phyloP scores from a whole-genome alignment of 306 rosid genomes.

The Hippophae rhamnoides region DNA sequence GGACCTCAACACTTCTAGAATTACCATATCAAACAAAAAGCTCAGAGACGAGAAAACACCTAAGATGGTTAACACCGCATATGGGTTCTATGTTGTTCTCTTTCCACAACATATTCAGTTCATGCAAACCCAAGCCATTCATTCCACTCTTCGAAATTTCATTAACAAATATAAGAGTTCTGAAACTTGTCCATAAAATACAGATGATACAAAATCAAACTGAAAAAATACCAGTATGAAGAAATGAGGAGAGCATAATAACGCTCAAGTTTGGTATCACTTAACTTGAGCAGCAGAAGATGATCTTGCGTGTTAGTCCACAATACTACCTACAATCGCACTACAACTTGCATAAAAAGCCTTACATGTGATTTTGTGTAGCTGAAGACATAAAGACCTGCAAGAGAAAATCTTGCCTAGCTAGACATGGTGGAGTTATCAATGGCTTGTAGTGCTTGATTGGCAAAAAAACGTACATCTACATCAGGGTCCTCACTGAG shows the following conservation, averaged over 20 bases:
- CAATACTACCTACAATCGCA: conserved; percentile 6
- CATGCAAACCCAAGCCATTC: too few species aligned
- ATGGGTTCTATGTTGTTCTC: too few species aligned
- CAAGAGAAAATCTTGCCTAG: conserved; percentile 31
- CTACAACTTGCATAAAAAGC: conserved; percentile 13
- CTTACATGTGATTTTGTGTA: neutral
- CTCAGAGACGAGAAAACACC: too few species aligned
- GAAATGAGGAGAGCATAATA: neutral
- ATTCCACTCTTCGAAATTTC: too few species aligned
- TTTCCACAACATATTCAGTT: too few species aligned
- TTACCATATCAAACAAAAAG: too few species aligned
- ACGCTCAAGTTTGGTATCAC: neutral
- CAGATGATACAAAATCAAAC: neutral
- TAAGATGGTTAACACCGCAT: too few species aligned
- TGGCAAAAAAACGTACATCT: conserved; percentile 78
- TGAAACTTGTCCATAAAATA: too few species aligned
- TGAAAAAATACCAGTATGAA: neutral
- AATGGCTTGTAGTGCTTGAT: conserved; percentile 80
- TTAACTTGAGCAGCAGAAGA: neutral
- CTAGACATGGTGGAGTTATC: conserved; percentile 85
- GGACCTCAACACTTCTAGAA: too few species aligned
- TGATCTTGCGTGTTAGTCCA: conserved; percentile 12
- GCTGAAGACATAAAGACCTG: conserved; percentile 5
- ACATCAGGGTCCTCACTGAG: conserved; percentile 95
- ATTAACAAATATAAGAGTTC: too few species aligned